Evolutionary conservation across 2,329 filamentous ascomycete genomes (phyloP), one percentile per base, ranked within the genome.

Genomic region (Neoarthrinium moseri): DNA sequence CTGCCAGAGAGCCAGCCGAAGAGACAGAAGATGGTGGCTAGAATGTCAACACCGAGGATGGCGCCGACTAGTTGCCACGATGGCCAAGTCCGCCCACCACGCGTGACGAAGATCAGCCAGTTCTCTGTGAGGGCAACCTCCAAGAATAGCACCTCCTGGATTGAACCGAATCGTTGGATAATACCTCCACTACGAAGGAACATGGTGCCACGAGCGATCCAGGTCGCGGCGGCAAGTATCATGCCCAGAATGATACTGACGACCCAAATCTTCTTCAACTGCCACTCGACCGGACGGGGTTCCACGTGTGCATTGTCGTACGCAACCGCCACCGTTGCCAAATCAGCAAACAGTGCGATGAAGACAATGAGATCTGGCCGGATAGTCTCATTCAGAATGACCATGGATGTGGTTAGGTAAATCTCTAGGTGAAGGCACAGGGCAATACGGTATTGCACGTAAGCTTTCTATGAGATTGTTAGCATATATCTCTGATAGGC

Each of bases 271-370:
- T 89, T 90, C 53, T 86, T 85, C 53, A 90, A 66, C 70, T 90
- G 86, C 86, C 86, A 90, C 67, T 89, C 86, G 58, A 89, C 86
- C 12, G 86, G 86, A 30, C 86, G 82, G 50, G 76, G 76, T 62
- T 90, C 86, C 58, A 83, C 88, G 71, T 88, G 83, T 37, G 86
- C 86, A 64, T 89, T 89, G 63, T 90, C 86, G 72, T 89, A 89
- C 39, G 86, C 86, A 47, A 89, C 82, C 49, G 86, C 86, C 54
- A 90, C 86, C 52, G 86, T 90, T 50, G 86, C 86, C 69, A 90
- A 71, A 78, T 90, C 86, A 56, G 86, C 86, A 69, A 90, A 90
- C 22, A 90, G 75, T 50, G 86, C 86, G 55, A 90, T 81, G 77
- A 89, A 90, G 67, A 89, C 86, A 59, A 90, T 84, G 34, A 90